Evolutionary conservation across 2,329 filamentous ascomycete species (phyloP), one percentile per base, ranked within the genome.

Genomic region (Aspergillus hortae): DNA sequence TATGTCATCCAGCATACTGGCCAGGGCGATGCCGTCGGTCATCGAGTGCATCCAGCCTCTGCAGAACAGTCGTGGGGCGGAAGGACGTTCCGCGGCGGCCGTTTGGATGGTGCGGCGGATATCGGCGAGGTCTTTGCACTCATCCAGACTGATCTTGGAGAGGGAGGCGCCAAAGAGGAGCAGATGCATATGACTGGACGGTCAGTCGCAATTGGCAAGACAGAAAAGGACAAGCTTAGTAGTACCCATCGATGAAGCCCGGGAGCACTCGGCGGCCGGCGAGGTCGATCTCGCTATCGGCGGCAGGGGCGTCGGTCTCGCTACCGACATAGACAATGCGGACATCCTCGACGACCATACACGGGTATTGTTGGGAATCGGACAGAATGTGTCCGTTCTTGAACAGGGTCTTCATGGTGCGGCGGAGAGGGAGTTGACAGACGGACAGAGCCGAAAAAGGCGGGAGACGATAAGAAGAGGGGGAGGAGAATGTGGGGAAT

Each of bases 1-100:
- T 15, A 79, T 60, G 50, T 77, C 75, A 51, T 79, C 77, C 9
- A 80, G 54, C 64, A 71, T 72, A 30, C 61, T 69, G 5, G 75
- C 74, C 27, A 74, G 66, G 1, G 75, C 74, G 23, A 68, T 54
- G 3, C 71, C 69, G 38, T 72, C 59, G 0, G 75, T 78, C 68
- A 74, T 74, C 19, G 64, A 68, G 51, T 78, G 75, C 68, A 77
- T 75, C 77, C 77, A 79, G 3, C 75, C 74, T 52, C 67, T 67
- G 57, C 76, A 78, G 44, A 79, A 50, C 11, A 80, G 73, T 6
- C 76, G 69, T 12, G 68, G 59, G 35, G 70, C 67, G 1, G 67
- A 51, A 0, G 73, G 74, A 47, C 75, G 64, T 9, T 60, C 55
- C 6, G 54, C 58, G 4, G 74, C 75, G 44, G 69, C 75, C 1